These are phyloP conservation scores for Dendrocalamus sinicus DNA, from an alignment of 176 grass and related monocot genomes.

Conservation along the genomic window DNA sequence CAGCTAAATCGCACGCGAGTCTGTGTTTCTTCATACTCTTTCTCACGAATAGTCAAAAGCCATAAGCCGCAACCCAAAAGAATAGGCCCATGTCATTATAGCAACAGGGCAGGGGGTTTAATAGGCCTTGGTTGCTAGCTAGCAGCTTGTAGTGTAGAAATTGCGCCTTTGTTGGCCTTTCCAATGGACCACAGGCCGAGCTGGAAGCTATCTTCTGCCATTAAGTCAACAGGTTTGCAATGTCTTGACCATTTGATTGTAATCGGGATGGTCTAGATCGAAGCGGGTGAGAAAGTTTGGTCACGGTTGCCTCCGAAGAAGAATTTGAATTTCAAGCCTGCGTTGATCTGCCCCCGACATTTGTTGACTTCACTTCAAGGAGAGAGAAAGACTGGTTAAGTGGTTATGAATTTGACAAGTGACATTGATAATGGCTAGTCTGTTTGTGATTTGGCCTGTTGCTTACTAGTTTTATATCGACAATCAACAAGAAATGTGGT, in stretches of 20 bases:
- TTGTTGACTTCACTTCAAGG: not conserved
- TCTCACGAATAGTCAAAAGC: too few relatives aligned
- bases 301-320: constrained; percentile 29
- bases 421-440: not conserved
- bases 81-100: not conserved
- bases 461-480: constrained; percentile 9
- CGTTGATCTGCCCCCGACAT: not conserved
- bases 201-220: constrained; percentile 27
- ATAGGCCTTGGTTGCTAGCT: constrained; percentile 26
- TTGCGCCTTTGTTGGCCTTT: constrained; percentile 20
- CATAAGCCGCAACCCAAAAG: too few relatives aligned
- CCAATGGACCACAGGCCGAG: constrained; percentile 44
- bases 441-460: constrained; percentile 4
- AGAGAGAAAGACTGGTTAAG: not conserved
- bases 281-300: constrained; percentile 2
- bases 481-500: not conserved
- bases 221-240: constrained; percentile 28
- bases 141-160: constrained; percentile 35
- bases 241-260: constrained; percentile 25
- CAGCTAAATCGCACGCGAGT: too few relatives aligned
- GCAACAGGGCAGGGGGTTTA: constrained; percentile 23
- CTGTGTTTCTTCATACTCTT: too few relatives aligned
- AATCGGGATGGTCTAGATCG: constrained; percentile 14
- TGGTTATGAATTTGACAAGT: not conserved
- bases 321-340: constrained; percentile 32